These are phyloP conservation scores for Periconia sp. DNA, from an alignment of 2,329 filamentous ascomycete species.

Conservation along the genomic window DNA sequence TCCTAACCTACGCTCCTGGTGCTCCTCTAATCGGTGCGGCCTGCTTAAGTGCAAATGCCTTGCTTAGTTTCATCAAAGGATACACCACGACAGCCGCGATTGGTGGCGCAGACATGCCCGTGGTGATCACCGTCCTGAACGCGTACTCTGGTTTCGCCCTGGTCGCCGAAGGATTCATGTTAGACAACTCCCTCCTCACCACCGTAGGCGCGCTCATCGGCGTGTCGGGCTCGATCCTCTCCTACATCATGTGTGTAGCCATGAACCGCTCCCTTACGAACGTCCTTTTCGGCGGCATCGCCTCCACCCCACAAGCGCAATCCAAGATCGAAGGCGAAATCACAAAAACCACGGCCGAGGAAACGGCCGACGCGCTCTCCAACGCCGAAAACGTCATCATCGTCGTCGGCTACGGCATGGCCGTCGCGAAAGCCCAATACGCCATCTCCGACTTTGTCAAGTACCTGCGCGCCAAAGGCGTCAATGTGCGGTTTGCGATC, in stretches of 20 bases:
- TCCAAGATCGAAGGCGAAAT: conserved; percentile 80
- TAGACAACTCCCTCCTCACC: conserved; percentile 82
- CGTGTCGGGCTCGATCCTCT: conserved; percentile 84
- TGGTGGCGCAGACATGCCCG: conserved; percentile 91
- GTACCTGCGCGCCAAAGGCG: conserved; percentile 70
- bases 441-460: conserved; percentile 81
- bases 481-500: conserved; percentile 86
- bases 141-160: conserved; percentile 89
- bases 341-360: conserved; percentile 76
- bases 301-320: conserved; percentile 62
- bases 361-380: conserved; percentile 73
- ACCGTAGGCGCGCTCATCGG: conserved; percentile 86
- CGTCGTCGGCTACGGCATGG: conserved; percentile 91
- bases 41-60: conserved; percentile 74
- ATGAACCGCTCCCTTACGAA: conserved; percentile 93
- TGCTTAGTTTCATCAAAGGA: conserved; percentile 80
- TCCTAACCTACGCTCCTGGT: conserved; percentile 78
- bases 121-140: conserved; percentile 87
- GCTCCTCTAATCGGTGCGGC: conserved; percentile 77
- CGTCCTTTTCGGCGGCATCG: conserved; percentile 82
- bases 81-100: conserved; percentile 87
- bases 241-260: conserved; percentile 68
- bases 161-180: conserved; percentile 89
- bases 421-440: conserved; percentile 90
- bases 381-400: conserved; percentile 86